Percentiles rank a stretch among this genome's conserved stretches.
phyloP scores from a whole-genome alignment of 805 yeast species.

The Cyberlindnera maritima region DNA sequence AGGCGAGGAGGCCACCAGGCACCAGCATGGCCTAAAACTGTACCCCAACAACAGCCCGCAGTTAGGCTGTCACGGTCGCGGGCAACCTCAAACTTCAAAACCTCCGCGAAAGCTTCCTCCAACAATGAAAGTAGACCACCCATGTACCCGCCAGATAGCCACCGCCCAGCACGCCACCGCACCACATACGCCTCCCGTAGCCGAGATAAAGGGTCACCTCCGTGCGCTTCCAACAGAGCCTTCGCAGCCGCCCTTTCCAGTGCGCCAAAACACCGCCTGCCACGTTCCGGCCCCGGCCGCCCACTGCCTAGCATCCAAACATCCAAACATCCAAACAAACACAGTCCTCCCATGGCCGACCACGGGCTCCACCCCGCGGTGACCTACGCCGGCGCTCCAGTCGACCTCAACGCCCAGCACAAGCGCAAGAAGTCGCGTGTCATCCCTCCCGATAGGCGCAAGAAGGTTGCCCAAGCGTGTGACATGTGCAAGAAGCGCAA shows the following conservation, averaged over 20 bases:
- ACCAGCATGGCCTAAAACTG: neutral
- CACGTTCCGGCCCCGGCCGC: neutral
- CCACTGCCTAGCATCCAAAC: neutral
- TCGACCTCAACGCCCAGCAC: neutral
- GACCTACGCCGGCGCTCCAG: conserved; percentile 10
- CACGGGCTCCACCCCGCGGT: neutral
- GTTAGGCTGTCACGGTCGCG: too few species aligned
- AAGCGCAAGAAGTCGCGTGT: conserved; percentile 23
- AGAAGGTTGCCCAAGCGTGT: conserved; percentile 47
- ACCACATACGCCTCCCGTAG: neutral
- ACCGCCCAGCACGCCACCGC: neutral
- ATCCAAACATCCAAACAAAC: too few species aligned
- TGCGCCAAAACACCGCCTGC: neutral
- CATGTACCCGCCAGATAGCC: neutral
- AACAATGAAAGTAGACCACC: neutral
- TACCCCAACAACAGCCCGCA: too few species aligned
- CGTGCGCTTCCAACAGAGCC: neutral
- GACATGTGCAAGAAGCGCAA: conserved; percentile 45
- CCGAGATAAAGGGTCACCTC: neutral
- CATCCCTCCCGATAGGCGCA: conserved; percentile 30
- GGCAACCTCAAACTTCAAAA: neutral
- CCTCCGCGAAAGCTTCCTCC: neutral
- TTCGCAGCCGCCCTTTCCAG: neutral
- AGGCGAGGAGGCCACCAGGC: too few species aligned
- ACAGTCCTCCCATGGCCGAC: neutral